These are phyloP conservation scores for Epithele typhae DNA, from an alignment of 768 basidiomycete genomes.

Conservation along the genomic window DNA sequence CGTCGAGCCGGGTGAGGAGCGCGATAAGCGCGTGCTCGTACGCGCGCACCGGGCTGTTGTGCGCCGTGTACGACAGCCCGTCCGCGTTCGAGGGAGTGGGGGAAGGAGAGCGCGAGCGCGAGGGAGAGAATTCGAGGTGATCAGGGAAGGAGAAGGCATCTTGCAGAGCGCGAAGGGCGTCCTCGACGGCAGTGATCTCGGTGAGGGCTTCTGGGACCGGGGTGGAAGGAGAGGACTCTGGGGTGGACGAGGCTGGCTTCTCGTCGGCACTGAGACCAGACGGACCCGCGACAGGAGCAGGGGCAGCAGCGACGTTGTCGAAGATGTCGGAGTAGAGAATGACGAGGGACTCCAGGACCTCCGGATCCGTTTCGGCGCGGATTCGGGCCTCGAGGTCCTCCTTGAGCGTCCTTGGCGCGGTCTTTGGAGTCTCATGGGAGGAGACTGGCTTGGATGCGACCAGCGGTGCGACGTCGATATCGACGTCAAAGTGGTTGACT, in stretches of 20 bases:
- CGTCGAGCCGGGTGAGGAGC: constrained; percentile 55
- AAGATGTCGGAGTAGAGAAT: constrained; percentile 16
- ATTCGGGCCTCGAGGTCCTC: constrained; percentile 13
- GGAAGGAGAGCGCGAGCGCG: constrained; percentile 7
- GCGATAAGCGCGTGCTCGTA: constrained; percentile 58
- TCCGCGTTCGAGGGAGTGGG: constrained; percentile 1
- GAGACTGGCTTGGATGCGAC: neutral
- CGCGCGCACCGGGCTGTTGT: constrained; percentile 56
- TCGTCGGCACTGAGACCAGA: neutral
- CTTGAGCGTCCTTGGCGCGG: constrained; percentile 10
- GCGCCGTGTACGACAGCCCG: constrained; percentile 50
- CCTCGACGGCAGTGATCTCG: constrained; percentile 37
- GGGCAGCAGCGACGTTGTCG: neutral
- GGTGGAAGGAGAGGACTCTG: constrained; percentile 7
- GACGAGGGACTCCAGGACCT: constrained; percentile 9
- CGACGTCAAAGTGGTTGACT: constrained; percentile 9
- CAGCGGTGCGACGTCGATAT: neutral
- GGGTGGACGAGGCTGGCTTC: neutral
- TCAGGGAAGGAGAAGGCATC: constrained; percentile 37
- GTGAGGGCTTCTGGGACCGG: constrained; percentile 25
- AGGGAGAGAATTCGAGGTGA: constrained; percentile 29
- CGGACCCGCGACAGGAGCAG: constrained; percentile 5
- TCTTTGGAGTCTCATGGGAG: neutral
- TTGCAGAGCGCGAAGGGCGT: constrained; percentile 31
- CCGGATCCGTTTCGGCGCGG: constrained; percentile 13